phyloP scores from a whole-genome alignment of 208 protist species.

The Wallacemonas rigidus region DNA sequence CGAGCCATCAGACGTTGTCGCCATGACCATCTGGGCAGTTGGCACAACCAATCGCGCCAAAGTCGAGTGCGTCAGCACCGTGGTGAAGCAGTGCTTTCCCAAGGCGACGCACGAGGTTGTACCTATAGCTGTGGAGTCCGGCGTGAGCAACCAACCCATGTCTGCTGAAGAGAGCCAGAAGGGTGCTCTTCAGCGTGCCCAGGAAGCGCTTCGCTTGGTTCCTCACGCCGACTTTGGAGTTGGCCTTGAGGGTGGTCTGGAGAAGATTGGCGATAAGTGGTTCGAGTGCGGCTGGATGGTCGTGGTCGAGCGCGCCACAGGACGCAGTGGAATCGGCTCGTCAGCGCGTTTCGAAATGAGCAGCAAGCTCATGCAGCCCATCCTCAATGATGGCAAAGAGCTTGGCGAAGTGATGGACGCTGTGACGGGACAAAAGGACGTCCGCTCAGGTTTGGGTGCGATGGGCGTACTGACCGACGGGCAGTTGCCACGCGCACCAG shows the following conservation, averaged over 20 bases:
- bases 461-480: conserved; percentile 84
- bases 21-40: conserved; percentile 52
- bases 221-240: conserved; percentile 71
- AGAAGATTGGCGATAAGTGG: conserved; percentile 61
- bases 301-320: conserved; percentile 55
- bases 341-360: conserved; percentile 87
- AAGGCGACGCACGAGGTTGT: conserved; percentile 43
- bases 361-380: conserved; percentile 57
- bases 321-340: conserved; percentile 58
- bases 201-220: conserved; percentile 42
- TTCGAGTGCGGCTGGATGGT: conserved; percentile 89
- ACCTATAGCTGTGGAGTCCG: conserved; percentile 42
- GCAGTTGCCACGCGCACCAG: conserved; percentile 52
- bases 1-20: too few species aligned
- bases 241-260: conserved; percentile 75
- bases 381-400: conserved; percentile 75
- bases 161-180: conserved; percentile 66
- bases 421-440: conserved; percentile 66
- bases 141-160: conserved; percentile 74
- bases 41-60: conserved; percentile 84
- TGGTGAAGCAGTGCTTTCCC: conserved; percentile 65
- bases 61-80: conserved; percentile 41
- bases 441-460: conserved; percentile 75
- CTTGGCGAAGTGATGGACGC: conserved; percentile 81
- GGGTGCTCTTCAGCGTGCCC: conserved; percentile 55